phyloP scores from a whole-genome alignment of 306 rosid species.

The Dalbergia oliveri region DNA sequence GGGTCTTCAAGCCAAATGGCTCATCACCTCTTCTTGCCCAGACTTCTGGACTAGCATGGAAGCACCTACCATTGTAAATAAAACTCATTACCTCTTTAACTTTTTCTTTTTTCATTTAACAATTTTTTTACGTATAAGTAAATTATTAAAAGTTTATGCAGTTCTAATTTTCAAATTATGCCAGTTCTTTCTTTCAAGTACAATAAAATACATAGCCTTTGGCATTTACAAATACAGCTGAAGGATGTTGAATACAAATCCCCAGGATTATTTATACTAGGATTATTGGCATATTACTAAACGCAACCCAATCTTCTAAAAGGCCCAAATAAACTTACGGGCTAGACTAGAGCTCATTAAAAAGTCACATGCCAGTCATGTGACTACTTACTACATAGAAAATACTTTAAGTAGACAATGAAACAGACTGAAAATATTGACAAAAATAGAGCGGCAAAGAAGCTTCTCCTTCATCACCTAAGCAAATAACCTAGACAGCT shows the following conservation, averaged over 20 bases:
- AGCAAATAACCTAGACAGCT: background rate
- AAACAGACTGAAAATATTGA: background rate
- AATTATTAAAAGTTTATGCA: background rate
- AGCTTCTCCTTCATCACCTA: background rate
- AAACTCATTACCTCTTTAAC: conserved; percentile 32
- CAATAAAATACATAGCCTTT: conserved; percentile 24
- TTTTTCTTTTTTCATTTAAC: conserved; percentile 26
- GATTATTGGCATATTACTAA: background rate
- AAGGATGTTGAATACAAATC: conserved; percentile 23
- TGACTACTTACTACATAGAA: conserved; percentile 9
- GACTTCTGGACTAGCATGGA: conserved; percentile 67
- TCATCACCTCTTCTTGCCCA: conserved; percentile 61
- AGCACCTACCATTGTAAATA: conserved; percentile 58
- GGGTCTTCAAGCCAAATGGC: conserved; percentile 65
- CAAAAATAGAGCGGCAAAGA: background rate
- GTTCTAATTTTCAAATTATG: conserved; percentile 1
- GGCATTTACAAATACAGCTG: conserved; percentile 16
- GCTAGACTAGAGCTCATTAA: conserved; percentile 7
- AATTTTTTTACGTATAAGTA: background rate
- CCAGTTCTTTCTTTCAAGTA: conserved; percentile 37
- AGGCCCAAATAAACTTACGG: background rate
- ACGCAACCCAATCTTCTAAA: conserved; percentile 8
- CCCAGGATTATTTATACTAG: conserved; percentile 14
- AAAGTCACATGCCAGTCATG: background rate
- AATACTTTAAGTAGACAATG: background rate